Evolutionary conservation across 169 alveolate genomes (phyloP).

Genomic region (Pseudocohnilembus persalinus): DNA sequence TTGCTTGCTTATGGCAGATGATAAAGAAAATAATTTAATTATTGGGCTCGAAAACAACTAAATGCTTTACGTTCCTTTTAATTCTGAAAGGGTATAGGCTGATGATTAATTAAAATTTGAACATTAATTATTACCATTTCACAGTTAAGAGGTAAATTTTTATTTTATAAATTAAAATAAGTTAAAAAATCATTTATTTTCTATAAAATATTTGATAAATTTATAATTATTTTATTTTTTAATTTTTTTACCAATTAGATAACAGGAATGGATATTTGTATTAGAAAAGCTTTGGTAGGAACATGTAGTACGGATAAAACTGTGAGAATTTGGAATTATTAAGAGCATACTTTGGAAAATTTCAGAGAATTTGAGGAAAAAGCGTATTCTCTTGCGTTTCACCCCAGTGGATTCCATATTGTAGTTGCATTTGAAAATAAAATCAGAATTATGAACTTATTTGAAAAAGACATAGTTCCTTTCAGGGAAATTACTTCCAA

Average conservation of each 20-base stretch:
- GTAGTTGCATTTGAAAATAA: slow-evolving; percentile 91
- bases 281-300: slow-evolving; percentile 88
- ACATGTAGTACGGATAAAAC: slow-evolving; percentile 92
- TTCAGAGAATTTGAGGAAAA: slow-evolving; percentile 89
- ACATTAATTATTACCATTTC: slow-evolving; percentile 31
- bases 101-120: slow-evolving; percentile 60
- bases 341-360: slow-evolving; percentile 82
- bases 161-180: too few relatives aligned
- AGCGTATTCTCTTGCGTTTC: slow-evolving; percentile 90
- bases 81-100: slow-evolving; percentile 65
- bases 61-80: slow-evolving; percentile 62
- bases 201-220: too few relatives aligned
- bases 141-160: slow-evolving; percentile 18
- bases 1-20: slow-evolving; percentile 28
- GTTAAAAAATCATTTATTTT: too few relatives aligned
- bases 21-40: slow-evolving; percentile 66
- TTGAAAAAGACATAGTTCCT: slow-evolving; percentile 82
- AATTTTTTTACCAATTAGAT: slow-evolving; percentile 83
- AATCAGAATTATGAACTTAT: slow-evolving; percentile 86
- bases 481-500: slow-evolving; percentile 86
- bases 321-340: slow-evolving; percentile 92
- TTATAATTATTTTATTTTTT: slow-evolving; percentile 29
- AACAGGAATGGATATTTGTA: slow-evolving; percentile 91
- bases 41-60: slow-evolving; percentile 69
- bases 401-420: slow-evolving; percentile 93